Percentiles rank a stretch among this genome's conserved stretches.
These are phyloP conservation scores for Triticum monococcum DNA, from an alignment of 176 grass and related monocot species.

Conservation along the genomic window DNA sequence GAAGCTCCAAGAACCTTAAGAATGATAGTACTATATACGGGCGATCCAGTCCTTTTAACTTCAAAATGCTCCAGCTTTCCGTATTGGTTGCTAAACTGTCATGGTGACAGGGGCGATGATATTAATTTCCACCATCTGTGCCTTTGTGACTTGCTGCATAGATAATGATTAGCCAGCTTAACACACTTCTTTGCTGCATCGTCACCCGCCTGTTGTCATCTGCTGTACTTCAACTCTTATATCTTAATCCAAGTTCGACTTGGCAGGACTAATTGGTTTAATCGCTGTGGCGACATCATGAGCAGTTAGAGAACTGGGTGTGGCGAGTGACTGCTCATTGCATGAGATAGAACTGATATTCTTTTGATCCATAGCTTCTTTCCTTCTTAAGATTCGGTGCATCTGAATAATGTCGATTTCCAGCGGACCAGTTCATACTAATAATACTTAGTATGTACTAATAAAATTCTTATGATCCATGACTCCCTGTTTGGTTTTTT, in stretches of 20 bases:
- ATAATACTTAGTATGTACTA: neutral
- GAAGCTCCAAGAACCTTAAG: constrained; percentile 28
- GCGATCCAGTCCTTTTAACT: constrained; percentile 42
- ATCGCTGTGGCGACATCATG: neutral
- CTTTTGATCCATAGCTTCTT: neutral
- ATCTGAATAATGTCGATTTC: constrained; percentile 9
- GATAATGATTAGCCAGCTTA: constrained; percentile 47
- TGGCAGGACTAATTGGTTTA: constrained; percentile 17
- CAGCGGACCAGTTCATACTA: neutral
- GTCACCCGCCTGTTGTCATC: constrained; percentile 34
- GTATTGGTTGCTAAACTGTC: constrained; percentile 44
- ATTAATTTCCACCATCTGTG: constrained; percentile 19
- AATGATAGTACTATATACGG: constrained; percentile 10
- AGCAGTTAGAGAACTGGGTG: neutral
- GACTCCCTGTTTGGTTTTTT: neutral
- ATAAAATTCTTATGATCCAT: neutral
- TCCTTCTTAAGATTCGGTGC: neutral
- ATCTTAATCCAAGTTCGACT: constrained; percentile 40
- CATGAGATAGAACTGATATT: neutral
- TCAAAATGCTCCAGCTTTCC: constrained; percentile 33
- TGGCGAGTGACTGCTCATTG: neutral
- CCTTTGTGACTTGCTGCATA: constrained; percentile 39
- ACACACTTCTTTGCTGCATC: constrained; percentile 34
- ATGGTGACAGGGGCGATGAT: constrained; percentile 34
- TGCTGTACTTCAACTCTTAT: constrained; percentile 25